A percentile compares a stretch with the other conserved stretches of the same genome.
Evolutionary conservation across 169 alveolate species (phyloP).

Genomic region (Cyclospora cayetanensis): DNA sequence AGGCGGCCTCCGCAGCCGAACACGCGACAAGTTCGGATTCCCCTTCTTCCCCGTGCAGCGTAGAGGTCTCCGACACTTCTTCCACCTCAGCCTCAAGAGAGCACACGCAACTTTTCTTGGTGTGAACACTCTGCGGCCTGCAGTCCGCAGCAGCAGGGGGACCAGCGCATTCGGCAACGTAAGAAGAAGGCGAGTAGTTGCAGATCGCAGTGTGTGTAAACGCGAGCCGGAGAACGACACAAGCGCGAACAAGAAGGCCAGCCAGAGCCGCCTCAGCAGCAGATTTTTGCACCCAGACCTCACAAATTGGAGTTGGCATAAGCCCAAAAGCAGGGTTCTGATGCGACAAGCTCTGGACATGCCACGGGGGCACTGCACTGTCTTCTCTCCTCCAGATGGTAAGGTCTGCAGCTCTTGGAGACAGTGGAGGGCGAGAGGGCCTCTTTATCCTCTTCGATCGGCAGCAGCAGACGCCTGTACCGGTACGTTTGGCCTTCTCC

Average conservation of each 20-base stretch:
- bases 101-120: background rate
- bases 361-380: background rate
- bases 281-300: conserved; percentile 6
- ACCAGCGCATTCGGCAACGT: background rate
- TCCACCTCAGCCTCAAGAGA: background rate
- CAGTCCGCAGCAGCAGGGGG: conserved; percentile 1
- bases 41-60: too few relatives aligned
- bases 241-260: background rate
- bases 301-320: background rate
- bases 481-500: background rate
- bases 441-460: background rate
- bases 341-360: background rate
- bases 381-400: background rate
- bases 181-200: background rate
- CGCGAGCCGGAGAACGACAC: background rate
- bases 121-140: conserved; percentile 34
- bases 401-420: background rate
- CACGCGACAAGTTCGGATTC: background rate
- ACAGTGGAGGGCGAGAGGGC: background rate
- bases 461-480: background rate
- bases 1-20: conserved; percentile 21
- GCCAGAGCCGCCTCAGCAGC: background rate
- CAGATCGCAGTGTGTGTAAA: too few relatives aligned
- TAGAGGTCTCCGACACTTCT: background rate
- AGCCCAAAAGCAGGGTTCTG: conserved; percentile 33